Evolutionary conservation across 2,329 filamentous ascomycete species (phyloP).

Genomic region (Xylaria sp.): DNA sequence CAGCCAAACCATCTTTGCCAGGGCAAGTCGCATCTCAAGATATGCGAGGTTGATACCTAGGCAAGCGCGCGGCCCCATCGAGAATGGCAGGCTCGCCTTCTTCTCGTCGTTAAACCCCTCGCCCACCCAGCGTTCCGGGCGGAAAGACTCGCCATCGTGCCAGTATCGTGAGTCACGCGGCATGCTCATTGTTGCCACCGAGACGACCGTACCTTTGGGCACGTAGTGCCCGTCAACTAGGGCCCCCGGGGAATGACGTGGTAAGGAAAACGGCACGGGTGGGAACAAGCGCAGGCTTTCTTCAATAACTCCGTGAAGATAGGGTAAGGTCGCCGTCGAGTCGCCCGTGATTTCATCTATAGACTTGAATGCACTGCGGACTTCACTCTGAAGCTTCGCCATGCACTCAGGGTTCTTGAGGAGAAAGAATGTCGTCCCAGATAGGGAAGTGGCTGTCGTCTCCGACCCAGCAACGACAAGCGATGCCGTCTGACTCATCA

Average conservation of each 20-base stretch:
- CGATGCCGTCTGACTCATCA: constrained; percentile 46
- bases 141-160: constrained; percentile 39
- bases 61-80: constrained; percentile 41
- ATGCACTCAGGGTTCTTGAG: constrained; percentile 52
- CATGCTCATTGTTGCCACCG: constrained; percentile 22
- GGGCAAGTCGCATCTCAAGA: constrained; percentile 53
- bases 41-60: constrained; percentile 50
- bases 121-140: constrained; percentile 44
- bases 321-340: constrained; percentile 46
- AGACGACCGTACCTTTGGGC: constrained; percentile 38
- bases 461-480: constrained; percentile 60
- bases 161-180: constrained; percentile 37
- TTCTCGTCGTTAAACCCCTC: constrained; percentile 37
- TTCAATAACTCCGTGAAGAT: constrained; percentile 52
- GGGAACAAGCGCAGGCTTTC: constrained; percentile 53
- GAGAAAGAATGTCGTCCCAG: constrained; percentile 53
- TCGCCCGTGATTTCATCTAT: constrained; percentile 51
- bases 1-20: constrained; percentile 53
- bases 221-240: constrained; percentile 39
- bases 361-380: constrained; percentile 54
- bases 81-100: constrained; percentile 44
- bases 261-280: constrained; percentile 47
- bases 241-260: constrained; percentile 40
- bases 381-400: constrained; percentile 54
- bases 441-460: constrained; percentile 59